A percentile compares a stretch with the other conserved stretches of the same genome.
Conservation (phyloP, 225 moss, liverwort and hornwort genomes). For the Straminergon stramineum region DNA sequence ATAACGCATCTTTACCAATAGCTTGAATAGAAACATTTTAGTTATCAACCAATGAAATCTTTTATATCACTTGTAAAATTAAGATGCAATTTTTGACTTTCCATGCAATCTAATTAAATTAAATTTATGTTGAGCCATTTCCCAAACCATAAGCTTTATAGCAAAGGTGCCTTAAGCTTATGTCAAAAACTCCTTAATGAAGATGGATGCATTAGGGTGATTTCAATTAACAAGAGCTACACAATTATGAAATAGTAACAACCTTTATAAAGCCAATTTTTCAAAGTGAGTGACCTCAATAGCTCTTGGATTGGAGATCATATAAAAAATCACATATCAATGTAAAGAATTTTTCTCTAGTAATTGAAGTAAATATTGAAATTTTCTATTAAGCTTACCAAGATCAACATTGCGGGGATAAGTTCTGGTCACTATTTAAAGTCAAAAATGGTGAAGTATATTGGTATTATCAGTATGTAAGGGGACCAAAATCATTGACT, state of each 20-base stretch:
- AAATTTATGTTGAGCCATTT: neutral
- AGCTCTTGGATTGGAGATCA: neutral
- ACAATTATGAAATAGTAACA: neutral
- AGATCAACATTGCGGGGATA: too few species aligned
- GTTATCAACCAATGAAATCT: neutral
- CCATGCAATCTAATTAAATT: neutral
- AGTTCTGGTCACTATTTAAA: too few species aligned
- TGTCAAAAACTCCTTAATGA: neutral
- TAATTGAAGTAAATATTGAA: too few species aligned
- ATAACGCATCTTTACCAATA: neutral
- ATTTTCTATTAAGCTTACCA: too few species aligned
- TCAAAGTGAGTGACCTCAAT: neutral
- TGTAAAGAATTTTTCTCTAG: too few species aligned
- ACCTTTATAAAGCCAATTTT: neutral
- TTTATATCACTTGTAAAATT: neutral
- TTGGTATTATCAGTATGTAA: rapidly evolving
- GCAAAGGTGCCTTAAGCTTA: neutral
- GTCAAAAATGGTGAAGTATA: too few species aligned
- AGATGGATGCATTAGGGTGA: too few species aligned
- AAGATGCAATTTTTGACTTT: neutral
- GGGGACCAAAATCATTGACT: too few species aligned
- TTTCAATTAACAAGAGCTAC: neutral
- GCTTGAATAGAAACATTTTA: neutral
- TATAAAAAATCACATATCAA: too few species aligned
- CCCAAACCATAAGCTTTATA: neutral